Evolutionary conservation across 495 filamentous ascomycete genomes (phyloP).

Genomic region (Choiromyces venosus): DNA sequence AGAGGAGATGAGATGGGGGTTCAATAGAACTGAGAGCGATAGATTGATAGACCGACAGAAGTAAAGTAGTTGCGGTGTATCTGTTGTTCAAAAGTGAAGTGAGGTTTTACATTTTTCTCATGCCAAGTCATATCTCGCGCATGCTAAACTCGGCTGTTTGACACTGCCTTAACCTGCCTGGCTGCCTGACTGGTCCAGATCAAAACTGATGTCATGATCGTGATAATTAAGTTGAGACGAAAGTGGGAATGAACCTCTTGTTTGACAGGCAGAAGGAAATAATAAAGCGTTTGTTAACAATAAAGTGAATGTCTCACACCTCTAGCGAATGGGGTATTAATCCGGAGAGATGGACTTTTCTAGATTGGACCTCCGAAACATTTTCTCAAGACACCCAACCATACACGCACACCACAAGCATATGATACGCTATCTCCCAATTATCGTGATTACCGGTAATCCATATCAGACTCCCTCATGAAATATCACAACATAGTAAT

Average conservation of each 20-base stretch:
- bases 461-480: background rate
- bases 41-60: background rate
- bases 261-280: background rate
- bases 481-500: background rate
- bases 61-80: background rate
- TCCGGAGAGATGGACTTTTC: background rate
- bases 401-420: background rate
- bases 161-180: background rate
- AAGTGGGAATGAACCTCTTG: background rate
- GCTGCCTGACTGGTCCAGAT: background rate
- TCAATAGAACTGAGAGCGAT: background rate
- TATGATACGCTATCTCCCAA: background rate
- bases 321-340: background rate
- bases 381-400: background rate
- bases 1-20: background rate
- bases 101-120: background rate
- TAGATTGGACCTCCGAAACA: background rate
- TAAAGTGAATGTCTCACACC: background rate
- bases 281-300: background rate
- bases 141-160: background rate
- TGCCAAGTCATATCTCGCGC: constrained; percentile 1
- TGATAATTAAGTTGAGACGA: constrained; percentile 1
- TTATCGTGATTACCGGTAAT: background rate
- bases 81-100: background rate
- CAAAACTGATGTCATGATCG: constrained; percentile 2